These are phyloP conservation scores for Helianthus tuberosus DNA, from an alignment of 129 eudicot genomes.

Conservation along the genomic window DNA sequence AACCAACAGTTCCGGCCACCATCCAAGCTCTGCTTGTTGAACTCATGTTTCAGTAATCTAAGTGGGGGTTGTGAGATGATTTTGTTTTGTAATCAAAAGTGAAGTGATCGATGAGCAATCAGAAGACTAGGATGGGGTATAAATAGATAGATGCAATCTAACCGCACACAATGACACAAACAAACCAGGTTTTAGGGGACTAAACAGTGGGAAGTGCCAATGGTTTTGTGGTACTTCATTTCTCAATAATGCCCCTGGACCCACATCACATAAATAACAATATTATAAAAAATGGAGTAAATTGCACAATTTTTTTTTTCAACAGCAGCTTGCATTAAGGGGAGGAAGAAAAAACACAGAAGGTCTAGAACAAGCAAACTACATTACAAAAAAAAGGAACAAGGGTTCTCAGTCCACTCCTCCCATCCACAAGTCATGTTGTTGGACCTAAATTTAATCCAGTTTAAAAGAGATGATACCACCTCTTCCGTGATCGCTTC, in stretches of 20 bases:
- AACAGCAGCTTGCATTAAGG: too few relatives aligned
- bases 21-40: slow-evolving; percentile 45
- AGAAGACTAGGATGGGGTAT: background rate
- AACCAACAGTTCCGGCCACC: slow-evolving; percentile 52
- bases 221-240: background rate
- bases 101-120: background rate
- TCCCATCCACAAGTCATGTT: too few relatives aligned
- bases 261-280: too few relatives aligned
- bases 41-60: slow-evolving; percentile 27
- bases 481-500: too few relatives aligned
- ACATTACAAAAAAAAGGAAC: too few relatives aligned
- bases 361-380: too few relatives aligned
- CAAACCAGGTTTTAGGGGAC: background rate
- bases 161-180: background rate
- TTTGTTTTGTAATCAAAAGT: background rate
- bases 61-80: background rate
- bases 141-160: background rate
- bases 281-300: too few relatives aligned
- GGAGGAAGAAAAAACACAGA: too few relatives aligned
- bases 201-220: background rate
- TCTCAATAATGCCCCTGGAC: slow-evolving; percentile 3
- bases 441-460: too few relatives aligned
- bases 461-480: too few relatives aligned
- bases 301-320: too few relatives aligned
- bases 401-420: too few relatives aligned